Percentiles rank a stretch among this genome's conserved stretches.
These are phyloP conservation scores for Flaveria brownii DNA, from an alignment of 129 eudicot species.

Conservation along the genomic window DNA sequence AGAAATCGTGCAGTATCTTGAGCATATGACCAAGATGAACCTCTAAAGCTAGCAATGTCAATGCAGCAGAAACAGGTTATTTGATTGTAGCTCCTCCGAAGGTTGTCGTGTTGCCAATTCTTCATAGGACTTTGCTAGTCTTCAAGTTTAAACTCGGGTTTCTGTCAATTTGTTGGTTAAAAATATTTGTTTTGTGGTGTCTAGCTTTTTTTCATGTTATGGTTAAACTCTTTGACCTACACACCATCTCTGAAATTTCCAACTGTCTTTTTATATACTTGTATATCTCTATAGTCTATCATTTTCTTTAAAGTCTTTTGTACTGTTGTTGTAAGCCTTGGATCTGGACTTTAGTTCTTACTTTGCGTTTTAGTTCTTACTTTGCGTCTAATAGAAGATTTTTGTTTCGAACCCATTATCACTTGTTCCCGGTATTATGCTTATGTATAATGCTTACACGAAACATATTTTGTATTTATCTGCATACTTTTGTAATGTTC, in stretches of 20 bases:
- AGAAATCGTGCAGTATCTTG: conserved; percentile 73
- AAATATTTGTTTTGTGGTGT: background rate
- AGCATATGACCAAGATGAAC: conserved; percentile 48
- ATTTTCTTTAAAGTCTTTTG: too few species aligned
- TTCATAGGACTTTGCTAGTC: conserved; percentile 1
- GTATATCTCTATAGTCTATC: too few species aligned
- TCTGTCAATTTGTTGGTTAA: background rate
- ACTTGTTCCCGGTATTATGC: too few species aligned
- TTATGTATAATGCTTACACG: too few species aligned
- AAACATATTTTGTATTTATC: too few species aligned
- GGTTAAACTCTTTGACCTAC: background rate
- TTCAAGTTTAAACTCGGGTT: background rate
- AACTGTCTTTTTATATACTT: too few species aligned
- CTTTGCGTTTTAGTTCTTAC: too few species aligned
- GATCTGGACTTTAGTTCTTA: too few species aligned
- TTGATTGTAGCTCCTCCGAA: background rate
- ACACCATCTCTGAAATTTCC: background rate
- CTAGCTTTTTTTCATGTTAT: background rate
- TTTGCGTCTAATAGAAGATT: too few species aligned
- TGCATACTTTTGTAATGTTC: too few species aligned
- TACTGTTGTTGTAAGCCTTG: too few species aligned
- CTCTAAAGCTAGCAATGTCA: background rate
- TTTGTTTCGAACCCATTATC: too few species aligned
- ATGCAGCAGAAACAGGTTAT: background rate
- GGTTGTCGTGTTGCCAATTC: background rate